phyloP scores from a whole-genome alignment of 352 stramenopile genomes.

The Elongisporangium undulatum region DNA sequence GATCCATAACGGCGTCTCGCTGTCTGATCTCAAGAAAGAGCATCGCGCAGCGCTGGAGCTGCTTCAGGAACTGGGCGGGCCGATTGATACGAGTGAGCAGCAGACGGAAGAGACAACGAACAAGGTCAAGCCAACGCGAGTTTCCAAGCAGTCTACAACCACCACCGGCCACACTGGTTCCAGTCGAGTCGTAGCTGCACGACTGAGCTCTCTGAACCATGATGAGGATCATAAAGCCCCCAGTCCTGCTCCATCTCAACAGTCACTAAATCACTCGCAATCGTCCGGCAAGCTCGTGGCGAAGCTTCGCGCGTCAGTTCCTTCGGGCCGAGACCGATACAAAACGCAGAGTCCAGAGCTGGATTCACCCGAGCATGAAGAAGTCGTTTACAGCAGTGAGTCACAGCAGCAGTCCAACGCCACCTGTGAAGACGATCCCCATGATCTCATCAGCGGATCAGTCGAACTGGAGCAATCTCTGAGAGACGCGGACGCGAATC shows the following conservation, averaged over 20 bases:
- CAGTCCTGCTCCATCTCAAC: conserved; percentile 2
- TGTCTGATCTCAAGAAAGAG: conserved; percentile 71
- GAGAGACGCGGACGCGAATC: not conserved
- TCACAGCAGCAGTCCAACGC: too few species aligned
- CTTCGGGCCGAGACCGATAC: conserved; percentile 23
- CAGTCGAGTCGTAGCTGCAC: not conserved
- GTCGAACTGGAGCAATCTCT: not conserved
- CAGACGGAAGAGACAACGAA: conserved; percentile 10
- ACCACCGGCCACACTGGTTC: not conserved
- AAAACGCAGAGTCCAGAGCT: not conserved
- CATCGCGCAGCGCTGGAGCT: conserved; percentile 68
- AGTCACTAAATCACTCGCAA: conserved; percentile 1
- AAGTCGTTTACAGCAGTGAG: too few species aligned
- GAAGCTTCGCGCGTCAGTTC: conserved; percentile 44
- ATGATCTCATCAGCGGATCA: not conserved
- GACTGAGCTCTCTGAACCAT: not conserved
- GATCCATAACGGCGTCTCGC: conserved; percentile 41
- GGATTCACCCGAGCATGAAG: not conserved
- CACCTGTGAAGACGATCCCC: not conserved
- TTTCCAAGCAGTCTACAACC: not conserved
- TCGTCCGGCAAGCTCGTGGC: conserved; percentile 37
- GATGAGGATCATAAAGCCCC: conserved; percentile 7
- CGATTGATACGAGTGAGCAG: conserved; percentile 41
- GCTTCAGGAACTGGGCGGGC: conserved; percentile 66
- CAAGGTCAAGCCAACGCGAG: not conserved